These are phyloP conservation scores for Colletotrichum camelliae DNA, from an alignment of 2,329 filamentous ascomycete species.

Conservation along the genomic window DNA sequence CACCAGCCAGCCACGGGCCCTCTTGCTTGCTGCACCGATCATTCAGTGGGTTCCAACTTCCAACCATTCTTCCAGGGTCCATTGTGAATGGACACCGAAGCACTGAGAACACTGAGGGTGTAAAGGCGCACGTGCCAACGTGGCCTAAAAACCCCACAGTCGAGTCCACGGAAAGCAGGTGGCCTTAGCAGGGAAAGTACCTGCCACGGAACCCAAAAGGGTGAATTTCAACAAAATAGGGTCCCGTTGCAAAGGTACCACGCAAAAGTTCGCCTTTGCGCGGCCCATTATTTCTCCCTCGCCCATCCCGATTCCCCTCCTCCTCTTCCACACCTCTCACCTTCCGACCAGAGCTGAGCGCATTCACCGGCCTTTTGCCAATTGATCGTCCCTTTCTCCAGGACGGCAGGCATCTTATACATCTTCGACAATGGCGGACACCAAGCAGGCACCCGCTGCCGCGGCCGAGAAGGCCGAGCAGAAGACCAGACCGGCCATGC, in stretches of 20 bases:
- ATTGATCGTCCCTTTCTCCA: constrained; percentile 8
- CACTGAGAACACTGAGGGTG: neutral
- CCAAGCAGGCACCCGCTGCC: constrained; percentile 51
- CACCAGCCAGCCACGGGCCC: neutral
- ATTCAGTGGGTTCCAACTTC: neutral
- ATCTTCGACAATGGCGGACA: constrained; percentile 51
- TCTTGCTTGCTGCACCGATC: neutral
- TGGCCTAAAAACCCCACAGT: constrained; percentile 14
- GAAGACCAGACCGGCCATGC: constrained; percentile 76
- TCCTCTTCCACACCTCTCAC: neutral
- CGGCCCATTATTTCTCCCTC: constrained; percentile 9
- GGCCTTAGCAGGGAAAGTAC: constrained; percentile 19
- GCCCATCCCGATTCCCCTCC: constrained; percentile 21
- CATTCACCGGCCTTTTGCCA: neutral
- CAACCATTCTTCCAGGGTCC: neutral
- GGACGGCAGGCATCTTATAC: neutral
- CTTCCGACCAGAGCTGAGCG: neutral
- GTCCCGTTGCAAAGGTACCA: neutral
- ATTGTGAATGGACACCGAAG: neutral
- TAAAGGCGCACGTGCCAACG: constrained; percentile 11
- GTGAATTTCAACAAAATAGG: constrained; percentile 25
- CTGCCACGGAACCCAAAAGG: constrained; percentile 21
- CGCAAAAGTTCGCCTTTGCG: constrained; percentile 18
- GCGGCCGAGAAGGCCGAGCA: constrained; percentile 49
- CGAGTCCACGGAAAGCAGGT: constrained; percentile 7